Evolutionary conservation across 2,329 filamentous ascomycete species (phyloP).

Genomic region (Tolypocladium tundrense): DNA sequence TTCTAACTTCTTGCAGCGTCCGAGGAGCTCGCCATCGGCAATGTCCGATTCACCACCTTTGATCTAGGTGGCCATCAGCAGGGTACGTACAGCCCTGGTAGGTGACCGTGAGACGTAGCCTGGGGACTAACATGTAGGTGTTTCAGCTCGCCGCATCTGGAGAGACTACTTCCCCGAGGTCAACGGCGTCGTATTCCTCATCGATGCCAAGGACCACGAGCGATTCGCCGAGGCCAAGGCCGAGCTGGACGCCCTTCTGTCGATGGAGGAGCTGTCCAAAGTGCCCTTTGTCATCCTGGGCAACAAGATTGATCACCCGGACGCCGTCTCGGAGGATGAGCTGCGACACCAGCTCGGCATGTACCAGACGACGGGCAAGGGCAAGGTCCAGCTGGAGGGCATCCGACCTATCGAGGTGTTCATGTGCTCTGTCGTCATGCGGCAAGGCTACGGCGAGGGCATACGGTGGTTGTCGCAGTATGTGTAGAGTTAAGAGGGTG

Average conservation of each 20-base stretch:
- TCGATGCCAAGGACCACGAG: slow-evolving; percentile 95
- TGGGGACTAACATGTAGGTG: slow-evolving; percentile 1
- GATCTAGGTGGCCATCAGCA: slow-evolving; percentile 91
- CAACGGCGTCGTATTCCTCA: slow-evolving; percentile 92
- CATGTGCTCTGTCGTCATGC: slow-evolving; percentile 98
- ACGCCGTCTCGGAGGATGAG: slow-evolving; percentile 92
- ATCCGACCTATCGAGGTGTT: slow-evolving; percentile 95
- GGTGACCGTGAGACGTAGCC: background rate
- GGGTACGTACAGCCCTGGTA: slow-evolving; percentile 37
- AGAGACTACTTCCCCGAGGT: slow-evolving; percentile 97
- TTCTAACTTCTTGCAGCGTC: slow-evolving; percentile 46
- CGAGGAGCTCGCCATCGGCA: slow-evolving; percentile 86
- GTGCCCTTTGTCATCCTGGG: slow-evolving; percentile 93
- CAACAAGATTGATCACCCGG: slow-evolving; percentile 99
- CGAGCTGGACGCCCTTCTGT: slow-evolving; percentile 87
- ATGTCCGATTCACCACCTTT: slow-evolving; percentile 90
- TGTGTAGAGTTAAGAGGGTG: slow-evolving; percentile 50
- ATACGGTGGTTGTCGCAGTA: slow-evolving; percentile 92
- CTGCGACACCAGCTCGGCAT: slow-evolving; percentile 83
- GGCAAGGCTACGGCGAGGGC: slow-evolving; percentile 86
- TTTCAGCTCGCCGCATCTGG: slow-evolving; percentile 79
- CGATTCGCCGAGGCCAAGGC: slow-evolving; percentile 90
- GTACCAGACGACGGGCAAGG: slow-evolving; percentile 95
- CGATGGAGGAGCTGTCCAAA: slow-evolving; percentile 94
- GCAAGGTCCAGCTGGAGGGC: slow-evolving; percentile 83